phyloP scores from a whole-genome alignment of 108 stramenopile genomes.

The Seminavis robusta region DNA sequence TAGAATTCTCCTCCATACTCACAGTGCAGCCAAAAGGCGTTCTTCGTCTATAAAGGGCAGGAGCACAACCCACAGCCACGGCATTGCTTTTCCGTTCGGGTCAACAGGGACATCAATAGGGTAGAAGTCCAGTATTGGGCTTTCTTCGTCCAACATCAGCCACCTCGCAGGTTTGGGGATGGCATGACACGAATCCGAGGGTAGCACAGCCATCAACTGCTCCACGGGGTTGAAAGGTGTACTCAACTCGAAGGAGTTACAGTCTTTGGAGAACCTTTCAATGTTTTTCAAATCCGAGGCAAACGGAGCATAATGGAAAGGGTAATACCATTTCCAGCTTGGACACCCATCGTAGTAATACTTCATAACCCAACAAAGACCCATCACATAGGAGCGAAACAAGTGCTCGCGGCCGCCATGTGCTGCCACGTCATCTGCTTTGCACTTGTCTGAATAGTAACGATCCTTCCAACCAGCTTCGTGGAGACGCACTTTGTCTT shows the following conservation, averaged over 20 bases:
- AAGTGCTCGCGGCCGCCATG: conserved; percentile 89
- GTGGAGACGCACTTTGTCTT: conserved; percentile 91
- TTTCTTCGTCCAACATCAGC: conserved; percentile 89
- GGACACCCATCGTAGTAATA: conserved; percentile 95
- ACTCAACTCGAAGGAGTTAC: conserved; percentile 69
- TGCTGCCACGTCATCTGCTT: conserved; percentile 89
- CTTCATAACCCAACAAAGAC: conserved; percentile 98
- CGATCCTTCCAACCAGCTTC: conserved; percentile 96
- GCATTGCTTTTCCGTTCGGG: conserved; percentile 98
- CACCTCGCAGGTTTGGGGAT: conserved; percentile 87
- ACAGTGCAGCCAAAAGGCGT: conserved; percentile 79
- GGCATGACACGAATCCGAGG: conserved; percentile 90
- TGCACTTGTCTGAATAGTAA: conserved; percentile 96
- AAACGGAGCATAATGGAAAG: conserved; percentile 98
- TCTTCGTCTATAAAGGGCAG: conserved; percentile 98
- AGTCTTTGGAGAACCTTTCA: conserved; percentile 79
- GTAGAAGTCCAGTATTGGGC: conserved; percentile 97
- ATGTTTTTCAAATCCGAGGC: conserved; percentile 96
- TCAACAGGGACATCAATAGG: conserved; percentile 92
- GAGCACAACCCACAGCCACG: conserved; percentile 98
- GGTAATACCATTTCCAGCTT: conserved; percentile 98
- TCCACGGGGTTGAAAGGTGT: conserved; percentile 95
- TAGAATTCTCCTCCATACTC: conserved; percentile 9
- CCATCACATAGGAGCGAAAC: conserved; percentile 92
- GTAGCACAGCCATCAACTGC: conserved; percentile 97